Evolutionary conservation across 129 eudicot genomes (phyloP), one percentile per base, ranked within the genome.

Genomic region (Artemisia annua): DNA sequence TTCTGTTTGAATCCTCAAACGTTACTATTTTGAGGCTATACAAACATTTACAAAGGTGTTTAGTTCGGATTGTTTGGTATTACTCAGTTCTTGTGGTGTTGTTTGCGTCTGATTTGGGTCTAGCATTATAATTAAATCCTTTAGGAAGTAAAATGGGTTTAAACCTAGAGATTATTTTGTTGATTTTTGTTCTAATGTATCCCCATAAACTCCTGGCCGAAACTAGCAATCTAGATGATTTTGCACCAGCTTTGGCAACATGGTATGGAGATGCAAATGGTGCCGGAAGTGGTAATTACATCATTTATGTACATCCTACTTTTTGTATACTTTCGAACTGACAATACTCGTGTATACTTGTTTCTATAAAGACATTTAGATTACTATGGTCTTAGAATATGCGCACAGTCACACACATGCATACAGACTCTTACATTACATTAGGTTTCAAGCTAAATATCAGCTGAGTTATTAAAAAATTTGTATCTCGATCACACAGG

Each of bases 251-350:
- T 67, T 67, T 80, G 15, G 85, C 84, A 54, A 80, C 87, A 19
- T 83, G 87, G 85, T 83, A 83, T 50, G 87, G 82, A 17, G 70
- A 26, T 30, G 67, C 67, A 3, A 7, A 39, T 12, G 87, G 87
- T 26, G 70, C 87, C 0, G 85, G 87, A 76, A 80, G 82, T 49
- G 87, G 87, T 83, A 83, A 22, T 61, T 62, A 11, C 49, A 14
- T 53, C 17, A 3, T 59, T 13, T 78, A 53, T 15, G 20, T 19
- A 60, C 52, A 26, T 57, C 30, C 60, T 51, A 56, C 15, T 13
- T 39, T 39, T 39, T 7, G 11, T 7, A 39, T 39, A 39, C 46
- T 7, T 39, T 39, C 11, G 2, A 39, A 39, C 11, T 2, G 46
- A 39, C 46, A 7, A 39, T 39, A 39, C 46, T 39, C 11, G 7